Base-by-base conservation (phyloP, 2,329 filamentous ascomycete genomes). In the Cladobotryum protrusum region DNA sequence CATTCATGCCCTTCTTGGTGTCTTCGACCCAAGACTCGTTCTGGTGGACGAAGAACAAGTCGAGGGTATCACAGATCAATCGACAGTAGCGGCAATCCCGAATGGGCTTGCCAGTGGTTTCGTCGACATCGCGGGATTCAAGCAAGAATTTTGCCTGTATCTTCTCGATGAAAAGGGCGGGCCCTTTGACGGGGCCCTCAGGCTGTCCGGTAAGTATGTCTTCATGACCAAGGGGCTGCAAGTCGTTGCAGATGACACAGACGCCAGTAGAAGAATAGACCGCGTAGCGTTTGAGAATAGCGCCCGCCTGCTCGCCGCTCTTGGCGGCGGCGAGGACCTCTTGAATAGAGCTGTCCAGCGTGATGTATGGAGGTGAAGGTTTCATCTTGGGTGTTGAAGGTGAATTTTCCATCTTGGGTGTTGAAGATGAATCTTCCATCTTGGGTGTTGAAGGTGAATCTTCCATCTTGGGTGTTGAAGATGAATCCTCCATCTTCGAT, bases 211-310 rank as follows among this genome's bases (percentile, higher is more conserved):
- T 20, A 9, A 50, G 34, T 13, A 34, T 50, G 19, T 44, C 42
- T 24, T 45, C 42, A 19, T 52, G 45, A 13, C 17, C 29, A 17
- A 2, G 11, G 32, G 39, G 29, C 19, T 49, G 39, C 4, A 54
- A 34, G 43, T 49, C 40, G 33, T 54, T 52, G 45, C 52, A 54
- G 18, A 37, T 12, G 15, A 20, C 34, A 32, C 42, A 47, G 15
- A 54, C 29, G 36, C 45, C 45, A 14, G 45, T 47, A 15, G 14
- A 45, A n/a, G 43, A 15, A 19, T 6, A 13, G 14, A 15, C 11
- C 6, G 11, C 11, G 24, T 29, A 9, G 24, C 24, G 24, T 8
- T 29, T 29, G 24, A 29, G 24, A 9, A 29, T 8, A 4, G 24
- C 24, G 24, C 24, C 24, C 24, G 24, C 24, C 24, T 9, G 11